Evolutionary conservation across 345 rosid species (phyloP).

Genomic region (Rhodamnia rubescens): DNA sequence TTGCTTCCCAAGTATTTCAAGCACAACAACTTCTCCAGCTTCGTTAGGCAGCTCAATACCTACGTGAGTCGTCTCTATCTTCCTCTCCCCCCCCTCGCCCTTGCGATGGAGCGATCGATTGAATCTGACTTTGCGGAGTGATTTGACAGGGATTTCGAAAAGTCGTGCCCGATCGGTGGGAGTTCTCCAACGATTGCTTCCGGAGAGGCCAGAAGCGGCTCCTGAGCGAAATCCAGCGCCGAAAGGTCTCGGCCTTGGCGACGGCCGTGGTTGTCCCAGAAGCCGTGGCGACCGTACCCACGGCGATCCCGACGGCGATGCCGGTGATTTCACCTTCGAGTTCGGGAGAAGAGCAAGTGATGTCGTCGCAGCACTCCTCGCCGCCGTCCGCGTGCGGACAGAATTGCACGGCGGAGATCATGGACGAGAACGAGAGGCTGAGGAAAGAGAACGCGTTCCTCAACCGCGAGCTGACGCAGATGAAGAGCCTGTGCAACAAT

Average conservation of each 20-base stretch:
- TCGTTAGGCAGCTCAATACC: conserved; percentile 92
- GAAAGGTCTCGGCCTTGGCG: conserved; percentile 31
- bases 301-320: conserved; percentile 20
- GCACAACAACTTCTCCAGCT: conserved; percentile 90
- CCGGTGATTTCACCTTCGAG: conserved; percentile 37
- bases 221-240: conserved; percentile 70
- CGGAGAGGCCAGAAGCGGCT: conserved; percentile 63
- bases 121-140: not conserved
- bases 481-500: conserved; percentile 55
- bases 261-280: conserved; percentile 1
- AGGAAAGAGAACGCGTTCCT: conserved; percentile 54
- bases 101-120: not conserved
- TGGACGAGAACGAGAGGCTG: conserved; percentile 74
- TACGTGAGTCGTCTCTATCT: conserved; percentile 26
- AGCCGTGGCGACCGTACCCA: not conserved
- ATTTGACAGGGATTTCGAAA: conserved; percentile 63
- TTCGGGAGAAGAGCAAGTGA: conserved; percentile 49
- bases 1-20: conserved; percentile 80
- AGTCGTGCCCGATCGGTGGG: conserved; percentile 91
- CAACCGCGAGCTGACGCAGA: conserved; percentile 48
- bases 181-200: conserved; percentile 75
- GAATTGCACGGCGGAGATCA: conserved; percentile 30
- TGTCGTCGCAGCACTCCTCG: conserved; percentile 33
- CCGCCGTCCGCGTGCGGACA: conserved; percentile 20
- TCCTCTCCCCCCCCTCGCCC: not conserved